Evolutionary conservation across 1,284 basidiomycete species (phyloP).

Genomic region (Malassezia japonica): DNA sequence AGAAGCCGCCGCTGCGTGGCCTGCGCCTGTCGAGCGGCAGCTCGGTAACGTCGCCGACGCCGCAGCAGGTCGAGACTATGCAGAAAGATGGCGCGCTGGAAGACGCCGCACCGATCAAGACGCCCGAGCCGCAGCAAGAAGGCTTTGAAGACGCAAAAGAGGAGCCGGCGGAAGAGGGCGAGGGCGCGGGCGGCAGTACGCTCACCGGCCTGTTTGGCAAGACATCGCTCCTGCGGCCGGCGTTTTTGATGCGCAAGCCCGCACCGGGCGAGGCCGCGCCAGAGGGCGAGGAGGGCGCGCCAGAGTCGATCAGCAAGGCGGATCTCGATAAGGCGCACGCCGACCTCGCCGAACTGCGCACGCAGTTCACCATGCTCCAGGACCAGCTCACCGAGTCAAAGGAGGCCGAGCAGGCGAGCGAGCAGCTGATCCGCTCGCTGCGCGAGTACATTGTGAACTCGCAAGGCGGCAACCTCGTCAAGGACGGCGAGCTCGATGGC

Average conservation of each 20-base stretch:
- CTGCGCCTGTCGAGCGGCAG: slow-evolving; percentile 3
- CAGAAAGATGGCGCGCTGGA: neutral
- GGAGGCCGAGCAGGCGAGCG: slow-evolving; percentile 41
- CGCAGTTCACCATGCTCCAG: slow-evolving; percentile 27
- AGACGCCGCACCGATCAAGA: neutral
- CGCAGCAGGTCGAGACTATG: neutral
- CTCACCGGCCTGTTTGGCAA: neutral
- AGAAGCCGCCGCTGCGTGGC: slow-evolving; percentile 9
- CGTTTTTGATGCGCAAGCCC: slow-evolving; percentile 10
- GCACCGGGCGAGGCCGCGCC: neutral
- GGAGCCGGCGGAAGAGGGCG: neutral
- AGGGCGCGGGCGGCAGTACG: neutral
- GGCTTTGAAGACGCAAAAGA: neutral
- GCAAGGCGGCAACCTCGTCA: neutral
- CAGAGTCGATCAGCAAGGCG: neutral
- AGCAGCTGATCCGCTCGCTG: slow-evolving; percentile 32
- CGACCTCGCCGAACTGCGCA: slow-evolving; percentile 27
- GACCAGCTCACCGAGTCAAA: slow-evolving; percentile 31
- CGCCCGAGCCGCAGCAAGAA: neutral
- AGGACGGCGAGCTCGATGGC: neutral
- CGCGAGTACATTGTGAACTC: slow-evolving; percentile 27
- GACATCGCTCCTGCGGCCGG: slow-evolving; percentile 11
- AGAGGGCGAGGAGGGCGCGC: neutral
- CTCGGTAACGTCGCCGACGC: slow-evolving; percentile 3
- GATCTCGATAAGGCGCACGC: slow-evolving; percentile 3